These are phyloP conservation scores for Plasmodium gaboni DNA, from an alignment of 169 alveolate species.

Conservation along the genomic window DNA sequence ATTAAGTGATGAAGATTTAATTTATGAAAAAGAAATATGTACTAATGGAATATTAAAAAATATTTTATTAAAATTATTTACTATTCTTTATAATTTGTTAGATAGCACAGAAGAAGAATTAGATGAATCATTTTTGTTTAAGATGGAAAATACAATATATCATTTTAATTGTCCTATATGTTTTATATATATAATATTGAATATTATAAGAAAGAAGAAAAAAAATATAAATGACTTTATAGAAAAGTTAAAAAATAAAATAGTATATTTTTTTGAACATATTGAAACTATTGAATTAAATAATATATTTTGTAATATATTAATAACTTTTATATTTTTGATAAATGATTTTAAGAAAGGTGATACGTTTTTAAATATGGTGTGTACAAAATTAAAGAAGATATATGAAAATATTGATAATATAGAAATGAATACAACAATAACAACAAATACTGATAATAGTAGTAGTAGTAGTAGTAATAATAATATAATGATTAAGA, in stretches of 20 bases:
- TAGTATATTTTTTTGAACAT: constrained; percentile 28
- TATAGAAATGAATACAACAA: not conserved
- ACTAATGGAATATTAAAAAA: constrained; percentile 40
- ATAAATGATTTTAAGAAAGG: constrained; percentile 34
- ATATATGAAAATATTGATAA: constrained; percentile 1
- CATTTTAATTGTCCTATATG: constrained; percentile 59
- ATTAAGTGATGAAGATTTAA: constrained; percentile 21
- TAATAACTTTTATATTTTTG: constrained; percentile 49
- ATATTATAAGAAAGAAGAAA: constrained; percentile 49
- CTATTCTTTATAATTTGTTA: constrained; percentile 44
- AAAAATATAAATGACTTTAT: constrained; percentile 50
- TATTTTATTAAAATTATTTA: constrained; percentile 54
- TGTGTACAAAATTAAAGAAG: constrained; percentile 13
- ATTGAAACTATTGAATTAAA: constrained; percentile 30
- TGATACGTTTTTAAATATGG: constrained; percentile 31
- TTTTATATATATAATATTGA: constrained; percentile 45
- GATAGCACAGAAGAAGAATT: constrained; percentile 33
- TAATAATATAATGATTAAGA: constrained; percentile 41
- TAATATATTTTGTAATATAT: constrained; percentile 40
- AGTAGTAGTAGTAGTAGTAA: not conserved
- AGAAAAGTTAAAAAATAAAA: constrained; percentile 44
- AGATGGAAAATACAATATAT: constrained; percentile 33
- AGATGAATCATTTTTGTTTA: constrained; percentile 28
- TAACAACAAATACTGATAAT: not conserved
- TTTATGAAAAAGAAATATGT: constrained; percentile 15